Evolutionary conservation across 331 rosid genomes (phyloP).

Genomic region (Malus hybrid): DNA sequence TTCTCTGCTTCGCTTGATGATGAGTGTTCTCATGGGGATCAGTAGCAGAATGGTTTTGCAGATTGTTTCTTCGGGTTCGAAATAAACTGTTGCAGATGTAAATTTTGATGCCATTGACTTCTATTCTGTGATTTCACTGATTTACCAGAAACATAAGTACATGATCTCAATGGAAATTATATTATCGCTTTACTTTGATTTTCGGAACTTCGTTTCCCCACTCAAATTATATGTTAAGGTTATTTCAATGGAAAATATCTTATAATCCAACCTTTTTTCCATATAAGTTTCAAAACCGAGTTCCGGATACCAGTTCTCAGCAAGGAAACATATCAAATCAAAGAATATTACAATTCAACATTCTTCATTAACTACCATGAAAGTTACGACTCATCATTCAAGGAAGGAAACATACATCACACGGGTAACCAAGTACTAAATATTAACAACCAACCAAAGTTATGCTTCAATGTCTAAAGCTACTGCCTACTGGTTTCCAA

Average conservation of each 20-base stretch:
- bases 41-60: not conserved
- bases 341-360: not conserved
- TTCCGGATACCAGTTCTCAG: not conserved
- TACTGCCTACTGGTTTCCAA: not conserved
- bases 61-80: not conserved
- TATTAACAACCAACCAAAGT: not conserved
- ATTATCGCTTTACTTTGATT: too few species aligned
- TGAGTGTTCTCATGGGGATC: conserved; percentile 11
- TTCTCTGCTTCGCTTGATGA: conserved; percentile 31
- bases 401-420: not conserved
- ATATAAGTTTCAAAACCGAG: too few species aligned
- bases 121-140: too few species aligned
- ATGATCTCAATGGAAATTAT: too few species aligned
- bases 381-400: not conserved
- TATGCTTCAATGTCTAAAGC: not conserved
- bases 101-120: not conserved
- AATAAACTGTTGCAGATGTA: not conserved
- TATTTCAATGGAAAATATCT: too few species aligned
- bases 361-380: not conserved
- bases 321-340: not conserved
- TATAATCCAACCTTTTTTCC: too few species aligned
- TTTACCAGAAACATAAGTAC: too few species aligned
- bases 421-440: not conserved
- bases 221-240: too few species aligned
- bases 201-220: too few species aligned